Base-by-base conservation (phyloP, 495 filamentous ascomycete genomes). In the Aspergillus nidulans region DNA sequence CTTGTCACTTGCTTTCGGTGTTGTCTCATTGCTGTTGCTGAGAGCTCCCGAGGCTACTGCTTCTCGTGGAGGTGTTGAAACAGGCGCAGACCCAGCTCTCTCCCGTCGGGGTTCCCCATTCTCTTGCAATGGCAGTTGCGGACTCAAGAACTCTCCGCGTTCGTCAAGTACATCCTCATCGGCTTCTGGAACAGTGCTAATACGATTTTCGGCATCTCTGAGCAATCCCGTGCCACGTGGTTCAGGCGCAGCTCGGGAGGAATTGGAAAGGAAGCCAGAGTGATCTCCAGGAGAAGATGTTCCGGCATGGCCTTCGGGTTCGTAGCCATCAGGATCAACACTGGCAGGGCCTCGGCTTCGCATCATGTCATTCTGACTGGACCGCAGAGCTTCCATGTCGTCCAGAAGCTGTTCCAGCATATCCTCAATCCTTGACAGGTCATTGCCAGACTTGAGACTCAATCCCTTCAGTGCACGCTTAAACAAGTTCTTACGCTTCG, bases 381-480 rank as follows among this genome's bases (percentile, higher is more conserved):
- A 80, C 60, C 95, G 95, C 45, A 99, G 75, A 30, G 84, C 86
- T 63, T 96, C 91, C 20, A 99, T 91, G 64, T 99, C 92, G 48
- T 81, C 88, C 26, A 97, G 83, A 28, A 99, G 77, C 65, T 94
- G 90, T 55, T 89, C 87, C 39, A 99, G 79, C 91, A 99, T 95
- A 24, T 88, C 89, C 72, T 99, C 95, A 60, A 99, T 95, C 68
- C 88, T 90, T 52, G 83, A 76, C 18, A 99, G 78, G 61, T 99
- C 94, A 61, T 89, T 95, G 13, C 85, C 80, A 40, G 89, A 92
- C 70, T 90, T 92, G 60, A 88, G 79, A 59, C 89, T 87, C 36
- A 99, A 74, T 4, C 92, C 91, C 64, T 92, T 90, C 21, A 99
- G 75, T 12, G 95, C 95, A 56, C 94, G 87, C 61, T 87, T 87